A percentile compares a stretch with the other conserved stretches of the same genome.
These are phyloP conservation scores for Aspergillus sp. DNA, from an alignment of 2,329 filamentous ascomycete species.

Conservation along the genomic window DNA sequence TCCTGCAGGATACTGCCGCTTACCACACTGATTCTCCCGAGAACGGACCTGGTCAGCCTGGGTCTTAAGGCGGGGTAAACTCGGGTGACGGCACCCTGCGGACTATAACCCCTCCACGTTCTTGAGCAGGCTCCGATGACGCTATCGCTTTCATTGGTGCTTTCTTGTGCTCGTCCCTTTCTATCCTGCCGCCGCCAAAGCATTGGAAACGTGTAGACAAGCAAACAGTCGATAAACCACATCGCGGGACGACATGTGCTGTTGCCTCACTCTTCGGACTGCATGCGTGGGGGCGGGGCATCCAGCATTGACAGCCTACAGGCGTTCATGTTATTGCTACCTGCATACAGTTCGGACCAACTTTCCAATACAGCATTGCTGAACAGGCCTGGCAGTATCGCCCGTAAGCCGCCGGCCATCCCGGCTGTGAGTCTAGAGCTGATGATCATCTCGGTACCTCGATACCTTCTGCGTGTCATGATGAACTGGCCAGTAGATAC, in stretches of 20 bases:
- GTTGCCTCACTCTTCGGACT: background rate
- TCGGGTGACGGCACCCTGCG: constrained; percentile 5
- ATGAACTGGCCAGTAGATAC: background rate
- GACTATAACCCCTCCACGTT: background rate
- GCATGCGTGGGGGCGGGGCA: constrained; percentile 7
- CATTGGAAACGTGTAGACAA: background rate
- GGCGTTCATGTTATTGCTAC: background rate
- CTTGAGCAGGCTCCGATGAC: background rate
- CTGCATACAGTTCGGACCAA: background rate
- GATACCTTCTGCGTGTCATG: background rate
- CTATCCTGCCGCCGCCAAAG: constrained; percentile 6
- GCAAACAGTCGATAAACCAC: background rate
- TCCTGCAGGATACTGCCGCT: background rate
- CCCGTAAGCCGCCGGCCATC: no score
- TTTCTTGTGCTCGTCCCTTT: background rate
- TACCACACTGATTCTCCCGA: background rate
- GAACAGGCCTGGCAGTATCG: background rate
- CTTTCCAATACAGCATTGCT: background rate
- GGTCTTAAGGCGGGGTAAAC: constrained; percentile 9
- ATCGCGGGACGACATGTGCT: background rate
- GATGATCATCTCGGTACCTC: background rate
- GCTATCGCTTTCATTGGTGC: constrained; percentile 2
- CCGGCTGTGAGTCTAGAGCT: background rate
- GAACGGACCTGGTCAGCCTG: background rate
- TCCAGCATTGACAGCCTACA: background rate